Evolutionary conservation across 2,329 filamentous ascomycete species (phyloP).

Genomic region (Aurifilum marmelostoma): DNA sequence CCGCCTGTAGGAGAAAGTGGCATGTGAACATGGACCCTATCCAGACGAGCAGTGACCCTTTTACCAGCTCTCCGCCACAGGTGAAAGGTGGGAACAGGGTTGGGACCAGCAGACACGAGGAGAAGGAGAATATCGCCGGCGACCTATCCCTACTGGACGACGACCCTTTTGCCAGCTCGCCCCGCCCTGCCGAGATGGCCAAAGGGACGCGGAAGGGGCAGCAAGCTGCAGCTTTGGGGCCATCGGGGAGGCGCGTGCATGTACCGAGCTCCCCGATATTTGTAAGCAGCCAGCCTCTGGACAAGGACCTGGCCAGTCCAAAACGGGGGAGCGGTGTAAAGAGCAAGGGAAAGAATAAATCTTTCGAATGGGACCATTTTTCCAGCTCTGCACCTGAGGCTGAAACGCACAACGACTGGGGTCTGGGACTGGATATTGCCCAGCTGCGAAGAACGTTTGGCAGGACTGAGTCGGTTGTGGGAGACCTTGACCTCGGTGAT

Average conservation of each 20-base stretch:
- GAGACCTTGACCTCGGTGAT: conserved; percentile 42
- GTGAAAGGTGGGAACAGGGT: neutral
- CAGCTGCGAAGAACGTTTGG: conserved; percentile 21
- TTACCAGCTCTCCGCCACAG: conserved; percentile 17
- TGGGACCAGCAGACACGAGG: neutral
- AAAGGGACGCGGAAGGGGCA: conserved; percentile 24
- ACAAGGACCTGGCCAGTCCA: conserved; percentile 24
- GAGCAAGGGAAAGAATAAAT: conserved; percentile 14
- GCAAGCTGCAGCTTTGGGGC: conserved; percentile 2
- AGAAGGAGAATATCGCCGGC: conserved; percentile 25
- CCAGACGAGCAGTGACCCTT: conserved; percentile 35
- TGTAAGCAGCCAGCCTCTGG: conserved; percentile 32
- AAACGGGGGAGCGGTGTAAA: conserved; percentile 29
- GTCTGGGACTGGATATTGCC: neutral
- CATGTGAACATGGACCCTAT: conserved; percentile 35
- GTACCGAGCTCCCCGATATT: conserved; percentile 32
- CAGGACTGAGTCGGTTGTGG: conserved; percentile 33
- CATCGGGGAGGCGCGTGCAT: conserved; percentile 13
- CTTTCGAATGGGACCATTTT: conserved; percentile 52
- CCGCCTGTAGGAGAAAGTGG: conserved; percentile 31
- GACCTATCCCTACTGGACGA: conserved; percentile 5
- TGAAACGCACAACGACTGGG: conserved; percentile 28
- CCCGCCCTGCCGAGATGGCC: conserved; percentile 22
- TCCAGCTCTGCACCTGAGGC: conserved; percentile 56
- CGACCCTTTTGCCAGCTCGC: conserved; percentile 34